Conservation (phyloP, 164 flowering plant species). For the Stephania japonica region DNA sequence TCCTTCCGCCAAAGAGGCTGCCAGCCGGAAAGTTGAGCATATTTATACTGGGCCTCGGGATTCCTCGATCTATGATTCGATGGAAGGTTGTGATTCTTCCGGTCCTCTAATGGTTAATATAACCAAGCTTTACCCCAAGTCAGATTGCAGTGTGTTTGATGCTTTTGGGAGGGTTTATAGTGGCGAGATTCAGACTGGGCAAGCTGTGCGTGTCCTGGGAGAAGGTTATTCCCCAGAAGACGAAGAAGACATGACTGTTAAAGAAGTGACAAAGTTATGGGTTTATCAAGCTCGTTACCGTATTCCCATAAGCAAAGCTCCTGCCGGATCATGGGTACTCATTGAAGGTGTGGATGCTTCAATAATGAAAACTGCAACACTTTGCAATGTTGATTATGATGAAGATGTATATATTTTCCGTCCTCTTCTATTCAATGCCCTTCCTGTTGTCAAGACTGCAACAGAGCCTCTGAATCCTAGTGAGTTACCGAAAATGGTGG, state of each 20-base stretch:
- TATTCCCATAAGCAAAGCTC: slow-evolving; percentile 86
- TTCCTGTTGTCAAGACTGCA: slow-evolving; percentile 94
- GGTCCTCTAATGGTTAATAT: slow-evolving; percentile 96
- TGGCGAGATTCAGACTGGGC: slow-evolving; percentile 88
- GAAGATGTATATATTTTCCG: slow-evolving; percentile 93
- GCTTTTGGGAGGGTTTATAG: slow-evolving; percentile 97
- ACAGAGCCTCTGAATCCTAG: slow-evolving; percentile 98
- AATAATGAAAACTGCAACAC: slow-evolving; percentile 96
- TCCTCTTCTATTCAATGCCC: slow-evolving; percentile 92
- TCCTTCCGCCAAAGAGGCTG: slow-evolving; percentile 90
- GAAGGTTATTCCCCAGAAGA: slow-evolving; percentile 99
- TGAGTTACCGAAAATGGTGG: slow-evolving; percentile 99
- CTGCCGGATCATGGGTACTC: slow-evolving; percentile 98
- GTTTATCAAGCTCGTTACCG: slow-evolving; percentile 96
- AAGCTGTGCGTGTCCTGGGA: slow-evolving; percentile 83
- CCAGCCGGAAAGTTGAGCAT: slow-evolving; percentile 74
- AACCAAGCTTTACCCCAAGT: slow-evolving; percentile 92
- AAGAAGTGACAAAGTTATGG: slow-evolving; percentile 95
- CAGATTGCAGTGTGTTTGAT: slow-evolving; percentile 98
- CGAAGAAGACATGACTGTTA: slow-evolving; percentile 95
- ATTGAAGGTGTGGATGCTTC: slow-evolving; percentile 99
- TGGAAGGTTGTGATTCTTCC: slow-evolving; percentile 77
- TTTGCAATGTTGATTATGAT: slow-evolving; percentile 68
- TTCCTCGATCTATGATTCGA: slow-evolving; percentile 54
- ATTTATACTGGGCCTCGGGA: slow-evolving; percentile 81